A percentile compares a stretch with the other conserved stretches of the same genome.
These are phyloP conservation scores for Lactarius quietus DNA, from an alignment of 768 basidiomycete genomes.

Conservation along the genomic window DNA sequence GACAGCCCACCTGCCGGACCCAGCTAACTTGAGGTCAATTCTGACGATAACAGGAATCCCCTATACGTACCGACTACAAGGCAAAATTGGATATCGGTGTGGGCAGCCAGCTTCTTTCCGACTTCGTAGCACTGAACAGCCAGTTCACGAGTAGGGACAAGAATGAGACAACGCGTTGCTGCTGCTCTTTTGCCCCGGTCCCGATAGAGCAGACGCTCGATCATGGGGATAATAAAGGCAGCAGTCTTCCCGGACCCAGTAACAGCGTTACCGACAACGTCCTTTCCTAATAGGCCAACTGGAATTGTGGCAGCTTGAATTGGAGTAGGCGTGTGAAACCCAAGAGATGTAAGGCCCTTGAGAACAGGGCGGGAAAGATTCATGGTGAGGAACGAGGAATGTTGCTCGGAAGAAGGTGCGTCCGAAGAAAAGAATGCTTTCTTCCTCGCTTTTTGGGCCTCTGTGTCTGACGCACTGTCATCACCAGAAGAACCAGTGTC, in stretches of 20 bases:
- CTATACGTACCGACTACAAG: slow-evolving; percentile 71
- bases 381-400: slow-evolving; percentile 86
- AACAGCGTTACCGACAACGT: slow-evolving; percentile 92
- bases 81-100: slow-evolving; percentile 88
- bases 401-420: slow-evolving; percentile 43
- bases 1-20: slow-evolving; percentile 77
- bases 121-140: slow-evolving; percentile 96
- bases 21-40: slow-evolving; percentile 19
- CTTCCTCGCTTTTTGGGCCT: slow-evolving; percentile 65
- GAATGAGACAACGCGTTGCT: slow-evolving; percentile 83
- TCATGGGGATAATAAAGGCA: slow-evolving; percentile 91
- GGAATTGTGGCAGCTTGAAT: slow-evolving; percentile 95
- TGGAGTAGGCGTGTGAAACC: slow-evolving; percentile 84
- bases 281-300: slow-evolving; percentile 89
- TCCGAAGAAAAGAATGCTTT: slow-evolving; percentile 80
- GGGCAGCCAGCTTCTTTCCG: slow-evolving; percentile 74
- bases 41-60: slow-evolving; percentile 3
- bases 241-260: slow-evolving; percentile 99
- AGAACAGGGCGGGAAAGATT: slow-evolving; percentile 93
- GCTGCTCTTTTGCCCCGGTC: slow-evolving; percentile 86
- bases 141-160: slow-evolving; percentile 93
- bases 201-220: slow-evolving; percentile 89
- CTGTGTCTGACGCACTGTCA: slow-evolving; percentile 58
- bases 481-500: slow-evolving; percentile 54
- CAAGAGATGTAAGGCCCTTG: slow-evolving; percentile 81